Evolutionary conservation across 768 basidiomycete genomes (phyloP).

Genomic region (Lepiota brunneoincarnata): DNA sequence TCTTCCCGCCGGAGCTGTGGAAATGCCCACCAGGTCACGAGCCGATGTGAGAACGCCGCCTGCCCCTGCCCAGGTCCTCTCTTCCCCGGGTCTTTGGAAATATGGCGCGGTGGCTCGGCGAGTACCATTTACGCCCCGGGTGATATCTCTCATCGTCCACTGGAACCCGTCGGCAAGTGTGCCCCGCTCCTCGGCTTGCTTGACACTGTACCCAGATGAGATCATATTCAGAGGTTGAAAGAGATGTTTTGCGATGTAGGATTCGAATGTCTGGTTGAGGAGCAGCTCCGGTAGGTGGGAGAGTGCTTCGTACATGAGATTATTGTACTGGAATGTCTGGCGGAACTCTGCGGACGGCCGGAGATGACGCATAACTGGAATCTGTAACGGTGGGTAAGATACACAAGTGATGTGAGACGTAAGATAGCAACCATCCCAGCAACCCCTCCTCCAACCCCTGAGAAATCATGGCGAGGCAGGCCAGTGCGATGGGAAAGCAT

Average conservation of each 20-base stretch:
- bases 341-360: conserved; percentile 38
- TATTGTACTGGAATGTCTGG: conserved; percentile 44
- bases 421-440: conserved; percentile 29
- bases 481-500: conserved; percentile 43
- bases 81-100: conserved; percentile 37
- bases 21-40: conserved; percentile 34
- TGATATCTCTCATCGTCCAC: conserved; percentile 31
- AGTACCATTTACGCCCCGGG: conserved; percentile 27
- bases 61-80: conserved; percentile 37
- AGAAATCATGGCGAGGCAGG: conserved; percentile 42
- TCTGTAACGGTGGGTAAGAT: conserved; percentile 20
- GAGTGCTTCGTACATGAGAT: conserved; percentile 41
- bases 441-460: conserved; percentile 29
- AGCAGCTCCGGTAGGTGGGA: conserved; percentile 36
- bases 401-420: neutral
- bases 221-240: conserved; percentile 38
- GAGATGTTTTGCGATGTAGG: conserved; percentile 35
- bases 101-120: conserved; percentile 34
- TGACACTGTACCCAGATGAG: conserved; percentile 36
- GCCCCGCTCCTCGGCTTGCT: conserved; percentile 30
- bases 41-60: conserved; percentile 39
- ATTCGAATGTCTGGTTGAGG: conserved; percentile 38
- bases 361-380: conserved; percentile 33
- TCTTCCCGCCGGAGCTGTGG: neutral
- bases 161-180: conserved; percentile 36